Conservation (phyloP, 768 basidiomycete species). For the Termitomyces sp. region DNA sequence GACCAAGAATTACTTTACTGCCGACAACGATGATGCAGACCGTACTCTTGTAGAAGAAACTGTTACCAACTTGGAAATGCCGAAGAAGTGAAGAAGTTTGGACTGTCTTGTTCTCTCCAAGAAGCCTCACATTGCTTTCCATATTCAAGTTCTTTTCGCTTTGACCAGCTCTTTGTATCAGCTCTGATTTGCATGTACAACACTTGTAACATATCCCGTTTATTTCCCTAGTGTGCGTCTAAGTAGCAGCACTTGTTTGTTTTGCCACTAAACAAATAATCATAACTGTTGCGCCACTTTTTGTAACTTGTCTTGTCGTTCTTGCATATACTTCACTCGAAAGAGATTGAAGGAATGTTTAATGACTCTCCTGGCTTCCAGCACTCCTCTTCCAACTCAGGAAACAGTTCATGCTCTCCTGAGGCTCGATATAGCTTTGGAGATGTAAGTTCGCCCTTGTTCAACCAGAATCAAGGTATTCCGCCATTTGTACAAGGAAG, state of each 20-base stretch:
- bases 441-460: too few species aligned
- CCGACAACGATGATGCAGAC: not conserved
- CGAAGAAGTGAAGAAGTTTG: not conserved
- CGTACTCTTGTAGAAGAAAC: not conserved
- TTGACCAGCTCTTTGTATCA: not conserved
- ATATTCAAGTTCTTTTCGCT: not conserved
- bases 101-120: too few species aligned
- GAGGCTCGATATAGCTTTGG: too few species aligned
- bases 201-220: too few species aligned
- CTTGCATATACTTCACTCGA: not conserved
- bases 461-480: too few species aligned
- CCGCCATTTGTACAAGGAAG: too few species aligned
- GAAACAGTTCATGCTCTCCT: too few species aligned
- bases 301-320: not conserved
- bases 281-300: not conserved
- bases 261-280: not conserved
- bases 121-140: not conserved
- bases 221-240: too few species aligned
- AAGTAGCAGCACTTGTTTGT: not conserved
- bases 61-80: not conserved
- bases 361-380: not conserved
- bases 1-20: not conserved
- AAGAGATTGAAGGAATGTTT: not conserved
- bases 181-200: too few species aligned
- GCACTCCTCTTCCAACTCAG: not conserved